These are phyloP conservation scores for Zizania palustris DNA, from an alignment of 202 grass and related monocot genomes.

Conservation along the genomic window DNA sequence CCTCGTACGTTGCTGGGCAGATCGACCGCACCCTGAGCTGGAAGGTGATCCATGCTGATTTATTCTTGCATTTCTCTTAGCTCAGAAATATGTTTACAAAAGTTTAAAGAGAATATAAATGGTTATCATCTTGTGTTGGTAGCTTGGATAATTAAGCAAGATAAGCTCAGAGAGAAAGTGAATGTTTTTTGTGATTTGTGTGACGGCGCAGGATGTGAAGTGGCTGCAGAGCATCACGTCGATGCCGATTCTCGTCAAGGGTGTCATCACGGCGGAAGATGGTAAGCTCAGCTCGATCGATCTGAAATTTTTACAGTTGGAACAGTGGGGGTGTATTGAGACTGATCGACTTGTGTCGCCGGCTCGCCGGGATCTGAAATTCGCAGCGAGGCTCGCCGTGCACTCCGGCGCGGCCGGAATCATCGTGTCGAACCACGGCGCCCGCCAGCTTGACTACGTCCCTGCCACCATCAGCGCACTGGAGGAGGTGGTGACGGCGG, in stretches of 20 bases:
- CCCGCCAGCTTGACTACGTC: slow-evolving; percentile 92
- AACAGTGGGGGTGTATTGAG: no score
- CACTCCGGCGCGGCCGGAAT: slow-evolving; percentile 86
- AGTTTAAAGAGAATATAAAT: no score
- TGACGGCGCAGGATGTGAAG: slow-evolving; percentile 67
- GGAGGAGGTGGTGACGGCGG: slow-evolving; percentile 75
- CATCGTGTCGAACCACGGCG: slow-evolving; percentile 92
- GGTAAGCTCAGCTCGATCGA: slow-evolving; percentile 55
- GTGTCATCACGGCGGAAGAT: slow-evolving; percentile 85
- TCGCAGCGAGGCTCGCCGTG: slow-evolving; percentile 73
- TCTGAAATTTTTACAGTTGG: no score
- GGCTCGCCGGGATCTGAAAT: no score
- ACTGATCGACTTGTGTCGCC: not conserved
- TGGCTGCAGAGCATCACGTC: slow-evolving; percentile 91
- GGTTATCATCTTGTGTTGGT: no score
- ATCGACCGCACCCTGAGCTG: slow-evolving; percentile 87
- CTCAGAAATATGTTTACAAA: no score
- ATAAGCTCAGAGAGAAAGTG: no score
- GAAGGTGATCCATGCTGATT: no score
- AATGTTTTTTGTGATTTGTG: slow-evolving; percentile 6
- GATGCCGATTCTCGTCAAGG: slow-evolving; percentile 89
- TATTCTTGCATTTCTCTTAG: no score
- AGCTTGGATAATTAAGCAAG: no score
- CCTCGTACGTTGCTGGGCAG: slow-evolving; percentile 85
- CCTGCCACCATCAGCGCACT: slow-evolving; percentile 84